Base-by-base conservation (phyloP, 768 basidiomycete genomes). In the Boletus rufocinnamomeus region DNA sequence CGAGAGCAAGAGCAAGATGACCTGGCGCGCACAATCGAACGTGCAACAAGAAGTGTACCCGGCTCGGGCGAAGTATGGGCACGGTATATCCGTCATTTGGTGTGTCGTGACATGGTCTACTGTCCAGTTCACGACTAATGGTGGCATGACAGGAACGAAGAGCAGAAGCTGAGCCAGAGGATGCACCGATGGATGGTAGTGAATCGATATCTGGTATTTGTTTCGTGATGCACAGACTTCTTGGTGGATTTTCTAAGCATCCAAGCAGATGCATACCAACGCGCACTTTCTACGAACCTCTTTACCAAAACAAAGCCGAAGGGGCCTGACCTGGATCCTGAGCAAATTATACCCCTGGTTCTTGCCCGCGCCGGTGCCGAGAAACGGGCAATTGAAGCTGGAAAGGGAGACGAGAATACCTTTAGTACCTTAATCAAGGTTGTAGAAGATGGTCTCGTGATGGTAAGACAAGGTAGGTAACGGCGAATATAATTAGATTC, bases 1-100 rank as follows among this genome's bases (percentile, higher is more conserved):
- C 56, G 52, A 50, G 76, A 77, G 34, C 74, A 81, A 57, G 77
- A 78, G 17, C 72, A 73, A 34, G 77, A 77, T 1, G 69, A 69
- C 11, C 79, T 87, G 62, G 59, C 76, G 32, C 63, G 65, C n/a
- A 69, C 78, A 17, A 77, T 83, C 30, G 75, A 72, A 57, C 77
- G 91, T 43, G 91, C 90, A 13, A 69, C 83, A 11, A 80, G 89
- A 57, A 92, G 91, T 66, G 84, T 86, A 0, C 91, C 92, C 41
- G 82, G 79, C 19, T 89, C 82, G 35, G 92, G 92, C 21, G 88
- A 90, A 65, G 75, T 91, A 17, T 91, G 89, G 87, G 86, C 89
- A 6, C 79, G 85, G 43, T 91, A 90, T 69, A 84, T 94, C 14
- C 84, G 89, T 40, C 82, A 82, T 62, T 65, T 89, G 73, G 92